Evolutionary conservation across 2,329 filamentous ascomycete species (phyloP), one percentile per base, ranked within the genome.

Genomic region (Colletotrichum echinochloae): DNA sequence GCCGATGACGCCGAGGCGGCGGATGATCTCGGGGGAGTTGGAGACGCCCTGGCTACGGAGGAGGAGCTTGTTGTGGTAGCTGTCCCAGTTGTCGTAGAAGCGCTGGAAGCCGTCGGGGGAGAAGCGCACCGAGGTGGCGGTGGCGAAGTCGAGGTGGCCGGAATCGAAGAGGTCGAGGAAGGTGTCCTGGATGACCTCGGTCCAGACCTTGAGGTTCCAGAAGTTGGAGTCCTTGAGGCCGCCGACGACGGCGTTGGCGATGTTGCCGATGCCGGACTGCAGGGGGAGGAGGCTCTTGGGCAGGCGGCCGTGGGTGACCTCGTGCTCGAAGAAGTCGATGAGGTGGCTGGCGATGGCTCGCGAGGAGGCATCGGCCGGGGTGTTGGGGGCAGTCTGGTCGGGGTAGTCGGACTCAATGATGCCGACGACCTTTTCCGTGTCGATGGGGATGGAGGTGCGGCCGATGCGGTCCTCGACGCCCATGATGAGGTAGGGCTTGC

Each of bases 91-190:
- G 75, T 92, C 89, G 84, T 97, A 97, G 87, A 97, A 97, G 75
- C 94, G 92, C 82, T 94, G 89, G 87, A 97, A 97, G 52, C 94
- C 94, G 5, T 95, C 93, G 7, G 94, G 94, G 0, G 93, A 95
- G 88, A 97, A 97, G 75, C 94, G 93, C 77, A 97, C 94, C 3
- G 92, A 95, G 8, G 94, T 97, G 48, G 94, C 94, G 0, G 94
- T 97, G 54, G 94, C 94, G 77, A 96, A 97, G 83, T 97, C 93
- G 26, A 97, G 88, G 78, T 93, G 91, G 33, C 94, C 94, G 70
- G 89, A 92, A 85, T 97, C 94, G 82, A 97, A 97, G 65, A 97
- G 91, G 79, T 97, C 94, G 30, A 97, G 88, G 89, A 97, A 97
- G 28, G 92, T 94, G 80, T 97, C 94, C 83, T 97, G 94, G 67